Base-by-base conservation (phyloP, 1,284 basidiomycete genomes). In the Rhodotorula sp. region DNA sequence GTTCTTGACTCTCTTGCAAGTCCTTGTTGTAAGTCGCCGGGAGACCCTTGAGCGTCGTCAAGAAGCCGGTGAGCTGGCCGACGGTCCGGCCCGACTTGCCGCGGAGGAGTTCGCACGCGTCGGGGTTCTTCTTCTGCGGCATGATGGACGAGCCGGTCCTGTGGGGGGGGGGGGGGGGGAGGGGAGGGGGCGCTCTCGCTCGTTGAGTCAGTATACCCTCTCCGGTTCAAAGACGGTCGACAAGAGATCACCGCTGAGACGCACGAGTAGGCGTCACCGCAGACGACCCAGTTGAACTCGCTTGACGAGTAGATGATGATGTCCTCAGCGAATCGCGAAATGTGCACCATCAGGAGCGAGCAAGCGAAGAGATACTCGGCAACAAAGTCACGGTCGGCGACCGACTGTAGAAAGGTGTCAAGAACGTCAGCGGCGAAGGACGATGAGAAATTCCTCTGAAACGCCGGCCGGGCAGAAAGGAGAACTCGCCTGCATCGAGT, bases 1-100 rank as follows among this genome's bases (percentile, higher is more conserved):
- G 95, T 81, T 99, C 96, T 83, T 99, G 98, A 83, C 97, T 94
- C 83, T 99, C 97, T 82, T 99, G 96, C 70, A 99, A 84, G 83
- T 99, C 96, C 83, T 99, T 99, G 86, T 99, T 98, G 85, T 99
- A 99, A 15, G 96, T 98, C 43, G 96, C 97, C 16, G 96, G 96
- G 62, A 98, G 85, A 39, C 97, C 96, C 81, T 99, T 99, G 79
- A 97, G 85, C 12, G 93, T 95, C 92, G 98, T 95, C 84, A 98
- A 85, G 84, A 99, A 97, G 7, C 96, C 96, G n/a, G 96, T 87
- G 91, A 98, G 94, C 90, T 93, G 90, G 73, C 96, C 96, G 83
- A 97, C 97, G 52, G 97, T 87, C 52, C 96, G 90, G 14, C 97
- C 96, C 39, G 91, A 89, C 83, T 99, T 99, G 76, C 96, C 96